Base-by-base conservation (phyloP, 2,329 filamentous ascomycete species). In the Diaporthe citri region DNA sequence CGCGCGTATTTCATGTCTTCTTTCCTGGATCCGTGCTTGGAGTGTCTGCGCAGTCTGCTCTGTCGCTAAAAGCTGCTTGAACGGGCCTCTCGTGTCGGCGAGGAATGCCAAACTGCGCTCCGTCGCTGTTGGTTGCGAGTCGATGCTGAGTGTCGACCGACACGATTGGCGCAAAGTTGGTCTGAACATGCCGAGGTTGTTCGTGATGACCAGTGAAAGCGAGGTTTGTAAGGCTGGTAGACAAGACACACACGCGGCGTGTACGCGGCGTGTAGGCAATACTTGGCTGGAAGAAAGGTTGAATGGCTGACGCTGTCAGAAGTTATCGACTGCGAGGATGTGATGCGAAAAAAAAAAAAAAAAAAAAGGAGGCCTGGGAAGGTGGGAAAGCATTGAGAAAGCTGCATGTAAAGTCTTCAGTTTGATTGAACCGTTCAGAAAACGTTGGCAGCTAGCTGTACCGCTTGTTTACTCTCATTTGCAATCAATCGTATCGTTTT, bases 1-100 rank as follows among this genome's bases (percentile, higher is more conserved):
- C 1, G 3, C 2, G 3, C 7, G 9, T 3, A 64, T 31, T 2
- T 0, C 4, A 13, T 31, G 25, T 22, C 13, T 31, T 25, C 22
- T 64, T 5, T 46, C 39, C 2, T 46, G 25, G 15, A 64, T 46
- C 59, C n/a, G 31, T 13, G 25, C 25, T 46, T 31, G 59, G 9
- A 31, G 15, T 13, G 25, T 22, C 13, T n/a, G 39, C 17, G 39
- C n/a, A 20, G 59, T 31, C 9, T 64, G 13, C 41, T 64, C 59
- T 64, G 25, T 10, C 15, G 17, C n/a, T 1, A 64, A 12, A 17
- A 64, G 17, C 41, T 64, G 59, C 9, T 6, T 12, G 41, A 31
- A 46, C 3, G 59, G 9, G 39, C 13, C 17, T 25, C 9, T 15
- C 34, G 59, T 22, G 17, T 64, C 59, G 39, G 59, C n/a, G 15